Evolutionary conservation across 495 filamentous ascomycete species (phyloP).

Genomic region (Hyaloscypha finlandica): DNA sequence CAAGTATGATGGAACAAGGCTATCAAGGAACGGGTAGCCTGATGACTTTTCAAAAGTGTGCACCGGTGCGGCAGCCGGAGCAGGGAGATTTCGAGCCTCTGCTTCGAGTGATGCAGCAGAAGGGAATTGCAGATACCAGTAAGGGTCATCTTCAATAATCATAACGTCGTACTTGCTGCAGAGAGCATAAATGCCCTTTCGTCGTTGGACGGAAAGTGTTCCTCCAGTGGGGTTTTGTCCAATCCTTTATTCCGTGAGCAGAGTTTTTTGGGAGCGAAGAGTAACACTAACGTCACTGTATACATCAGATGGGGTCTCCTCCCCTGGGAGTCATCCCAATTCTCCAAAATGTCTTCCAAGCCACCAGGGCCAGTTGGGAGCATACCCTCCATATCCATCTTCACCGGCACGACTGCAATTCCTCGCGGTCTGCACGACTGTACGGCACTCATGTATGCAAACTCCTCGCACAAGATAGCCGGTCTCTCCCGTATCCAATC

Average conservation of each 20-base stretch:
- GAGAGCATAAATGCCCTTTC: conserved; percentile 76
- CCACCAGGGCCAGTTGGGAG: conserved; percentile 62
- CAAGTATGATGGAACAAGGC: conserved; percentile 75
- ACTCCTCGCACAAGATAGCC: conserved; percentile 75
- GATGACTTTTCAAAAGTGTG: conserved; percentile 56
- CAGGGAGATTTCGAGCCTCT: conserved; percentile 35
- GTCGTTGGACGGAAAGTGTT: conserved; percentile 66
- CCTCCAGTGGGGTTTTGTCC: conserved; percentile 91
- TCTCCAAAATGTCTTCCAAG: conserved; percentile 73
- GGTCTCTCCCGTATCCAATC: conserved; percentile 68
- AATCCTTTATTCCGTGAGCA: conserved; percentile 50
- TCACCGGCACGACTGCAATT: conserved; percentile 68
- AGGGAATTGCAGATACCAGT: conserved; percentile 93
- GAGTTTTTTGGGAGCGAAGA: neutral
- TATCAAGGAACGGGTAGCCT: conserved; percentile 78
- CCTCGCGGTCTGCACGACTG: conserved; percentile 67
- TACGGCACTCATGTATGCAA: conserved; percentile 74
- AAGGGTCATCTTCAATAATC: conserved; percentile 93
- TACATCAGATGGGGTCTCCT: conserved; percentile 84
- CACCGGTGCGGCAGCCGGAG: conserved; percentile 5
- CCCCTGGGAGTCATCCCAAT: conserved; percentile 76
- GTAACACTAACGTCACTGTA: conserved; percentile 79
- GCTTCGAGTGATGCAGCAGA: conserved; percentile 52
- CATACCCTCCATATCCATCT: conserved; percentile 81
- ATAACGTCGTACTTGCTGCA: conserved; percentile 86